phyloP scores from a whole-genome alignment of 352 stramenopile species.

The Blastocystis hominis region DNA sequence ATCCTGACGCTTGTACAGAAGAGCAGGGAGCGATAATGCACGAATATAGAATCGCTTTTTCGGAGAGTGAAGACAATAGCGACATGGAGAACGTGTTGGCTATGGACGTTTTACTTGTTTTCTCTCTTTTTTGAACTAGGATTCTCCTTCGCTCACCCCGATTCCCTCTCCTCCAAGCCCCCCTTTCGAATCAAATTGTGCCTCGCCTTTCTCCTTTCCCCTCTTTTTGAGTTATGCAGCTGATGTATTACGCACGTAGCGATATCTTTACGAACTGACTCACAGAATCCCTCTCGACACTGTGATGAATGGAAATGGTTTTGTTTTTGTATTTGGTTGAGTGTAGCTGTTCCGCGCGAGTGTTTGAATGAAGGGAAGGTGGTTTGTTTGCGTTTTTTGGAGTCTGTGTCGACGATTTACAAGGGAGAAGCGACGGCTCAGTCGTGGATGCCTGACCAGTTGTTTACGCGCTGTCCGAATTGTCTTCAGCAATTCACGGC shows the following conservation, averaged over 20 bases:
- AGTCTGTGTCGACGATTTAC: too few species aligned
- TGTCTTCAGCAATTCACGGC: background rate
- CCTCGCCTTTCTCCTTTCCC: background rate
- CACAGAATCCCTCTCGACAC: background rate
- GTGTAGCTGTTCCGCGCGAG: background rate
- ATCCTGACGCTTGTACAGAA: background rate
- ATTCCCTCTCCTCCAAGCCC: background rate
- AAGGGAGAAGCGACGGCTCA: too few species aligned
- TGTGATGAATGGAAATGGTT: background rate
- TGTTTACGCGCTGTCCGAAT: background rate
- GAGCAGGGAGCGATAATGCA: background rate
- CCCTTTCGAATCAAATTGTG: too few species aligned
- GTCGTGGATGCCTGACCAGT: background rate
- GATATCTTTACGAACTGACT: background rate
- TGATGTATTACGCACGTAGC: background rate
- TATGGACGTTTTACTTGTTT: background rate
- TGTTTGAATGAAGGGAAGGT: background rate
- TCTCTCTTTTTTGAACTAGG: background rate
- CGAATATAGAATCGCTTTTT: background rate
- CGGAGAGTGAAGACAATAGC: background rate
- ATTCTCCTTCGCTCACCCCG: background rate
- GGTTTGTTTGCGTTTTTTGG: too few species aligned
- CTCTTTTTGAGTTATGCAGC: background rate
- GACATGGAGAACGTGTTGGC: conserved; percentile 1
- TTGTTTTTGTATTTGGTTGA: background rate